phyloP scores from a whole-genome alignment of 768 basidiomycete species.

The Cyclocybe aegerita region DNA sequence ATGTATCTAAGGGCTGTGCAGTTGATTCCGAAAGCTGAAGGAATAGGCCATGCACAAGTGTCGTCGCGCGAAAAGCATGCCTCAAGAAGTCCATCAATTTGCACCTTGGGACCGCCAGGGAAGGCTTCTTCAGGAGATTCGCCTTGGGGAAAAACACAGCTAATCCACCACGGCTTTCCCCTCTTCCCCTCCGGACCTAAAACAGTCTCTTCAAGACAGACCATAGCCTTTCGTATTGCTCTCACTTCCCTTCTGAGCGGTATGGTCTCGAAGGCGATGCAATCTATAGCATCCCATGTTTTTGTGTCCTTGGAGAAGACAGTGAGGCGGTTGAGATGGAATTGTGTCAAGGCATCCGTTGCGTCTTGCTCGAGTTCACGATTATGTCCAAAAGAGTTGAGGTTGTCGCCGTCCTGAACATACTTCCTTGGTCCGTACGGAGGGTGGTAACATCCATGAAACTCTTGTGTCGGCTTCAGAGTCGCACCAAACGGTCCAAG shows the following conservation, averaged over 20 bases:
- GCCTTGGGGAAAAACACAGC: conserved; percentile 58
- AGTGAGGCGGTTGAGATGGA: conserved; percentile 62
- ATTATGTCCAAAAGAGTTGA: conserved; percentile 40
- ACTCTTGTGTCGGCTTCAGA: conserved; percentile 67
- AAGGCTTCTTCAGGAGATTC: conserved; percentile 38
- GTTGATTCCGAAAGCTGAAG: conserved; percentile 70
- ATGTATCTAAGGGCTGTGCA: conserved; percentile 57
- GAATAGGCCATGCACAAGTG: conserved; percentile 25
- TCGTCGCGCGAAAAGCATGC: conserved; percentile 32
- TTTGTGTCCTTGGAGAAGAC: conserved; percentile 48
- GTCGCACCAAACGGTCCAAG: conserved; percentile 76
- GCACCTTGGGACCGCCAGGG: conserved; percentile 20
- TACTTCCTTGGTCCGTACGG: conserved; percentile 64
- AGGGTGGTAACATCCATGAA: conserved; percentile 71
- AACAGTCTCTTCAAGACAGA: conserved; percentile 26
- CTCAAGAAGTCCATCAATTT: conserved; percentile 40
- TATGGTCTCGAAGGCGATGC: conserved; percentile 77
- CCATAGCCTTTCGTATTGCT: conserved; percentile 65
- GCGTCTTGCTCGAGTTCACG: conserved; percentile 34
- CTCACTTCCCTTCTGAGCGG: conserved; percentile 64
- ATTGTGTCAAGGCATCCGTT: conserved; percentile 52
- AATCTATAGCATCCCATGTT: conserved; percentile 58
- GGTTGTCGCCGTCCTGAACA: conserved; percentile 30
- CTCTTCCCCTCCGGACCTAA: conserved; percentile 5
- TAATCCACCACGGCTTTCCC: conserved; percentile 76